Conservation (phyloP, 2,329 filamentous ascomycete genomes). For the Ilyonectria robusta region DNA sequence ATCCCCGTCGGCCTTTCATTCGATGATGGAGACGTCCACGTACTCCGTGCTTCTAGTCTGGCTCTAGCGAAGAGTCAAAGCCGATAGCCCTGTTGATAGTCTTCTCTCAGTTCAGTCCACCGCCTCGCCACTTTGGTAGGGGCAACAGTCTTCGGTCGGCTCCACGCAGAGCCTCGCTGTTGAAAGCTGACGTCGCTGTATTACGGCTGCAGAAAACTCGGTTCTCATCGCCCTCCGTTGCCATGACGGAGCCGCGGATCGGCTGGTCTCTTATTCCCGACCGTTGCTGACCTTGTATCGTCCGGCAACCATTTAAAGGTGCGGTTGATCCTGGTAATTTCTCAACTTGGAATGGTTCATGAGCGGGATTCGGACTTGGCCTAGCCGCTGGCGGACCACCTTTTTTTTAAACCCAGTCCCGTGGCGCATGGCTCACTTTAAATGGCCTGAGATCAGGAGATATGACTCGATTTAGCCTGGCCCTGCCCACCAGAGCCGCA, state of each 20-base stretch:
- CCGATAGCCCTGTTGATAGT: slow-evolving; percentile 21
- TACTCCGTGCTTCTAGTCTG: not conserved
- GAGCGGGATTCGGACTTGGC: slow-evolving; percentile 35
- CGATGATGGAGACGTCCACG: not conserved
- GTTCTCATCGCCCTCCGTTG: slow-evolving; percentile 1
- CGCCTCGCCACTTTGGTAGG: not conserved
- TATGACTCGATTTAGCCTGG: slow-evolving; percentile 19
- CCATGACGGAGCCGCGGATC: slow-evolving; percentile 10
- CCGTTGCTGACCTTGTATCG: slow-evolving; percentile 13
- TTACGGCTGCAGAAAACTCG: slow-evolving; percentile 8
- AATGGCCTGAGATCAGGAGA: slow-evolving; percentile 31
- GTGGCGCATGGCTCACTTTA: slow-evolving; percentile 22
- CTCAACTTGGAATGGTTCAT: slow-evolving; percentile 11
- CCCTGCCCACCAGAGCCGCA: slow-evolving; percentile 13
- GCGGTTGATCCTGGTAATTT: slow-evolving; percentile 7
- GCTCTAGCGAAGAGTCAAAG: slow-evolving; percentile 2
- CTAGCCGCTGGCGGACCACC: slow-evolving; percentile 22
- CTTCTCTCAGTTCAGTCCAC: not conserved
- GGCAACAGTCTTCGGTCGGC: not conserved
- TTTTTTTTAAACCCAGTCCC: slow-evolving; percentile 13
- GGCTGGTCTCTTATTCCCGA: slow-evolving; percentile 26
- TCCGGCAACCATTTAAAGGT: not conserved
- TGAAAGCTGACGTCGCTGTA: slow-evolving; percentile 2
- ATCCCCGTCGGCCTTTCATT: slow-evolving; percentile 1
- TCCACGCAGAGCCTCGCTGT: not conserved